phyloP scores from a whole-genome alignment of 2,329 filamentous ascomycete genomes.

The Epichloe gansuensis region DNA sequence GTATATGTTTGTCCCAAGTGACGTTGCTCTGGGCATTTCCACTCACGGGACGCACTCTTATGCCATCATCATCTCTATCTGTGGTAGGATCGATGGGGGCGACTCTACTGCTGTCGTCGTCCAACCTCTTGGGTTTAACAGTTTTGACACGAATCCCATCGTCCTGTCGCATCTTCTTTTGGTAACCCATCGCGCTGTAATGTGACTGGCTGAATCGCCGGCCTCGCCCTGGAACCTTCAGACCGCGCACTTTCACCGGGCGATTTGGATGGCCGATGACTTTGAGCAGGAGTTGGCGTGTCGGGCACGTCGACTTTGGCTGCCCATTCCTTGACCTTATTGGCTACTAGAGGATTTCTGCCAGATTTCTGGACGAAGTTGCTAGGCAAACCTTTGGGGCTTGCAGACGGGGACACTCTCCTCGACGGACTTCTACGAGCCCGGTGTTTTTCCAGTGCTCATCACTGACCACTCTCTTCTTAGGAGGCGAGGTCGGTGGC shows the following conservation, averaged over 20 bases:
- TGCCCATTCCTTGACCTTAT: conserved; percentile 52
- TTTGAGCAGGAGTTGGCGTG: conserved; percentile 21
- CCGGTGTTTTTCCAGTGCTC: conserved; percentile 68
- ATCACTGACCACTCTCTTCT: conserved; percentile 88
- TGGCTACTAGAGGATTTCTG: conserved; percentile 42
- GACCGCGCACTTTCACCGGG: conserved; percentile 15
- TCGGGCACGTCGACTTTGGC: conserved; percentile 39
- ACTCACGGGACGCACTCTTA: conserved; percentile 17
- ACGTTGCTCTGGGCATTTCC: conserved; percentile 14
- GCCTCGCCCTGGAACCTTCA: conserved; percentile 16
- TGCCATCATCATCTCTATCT: conserved; percentile 16
- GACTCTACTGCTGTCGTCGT: conserved; percentile 33
- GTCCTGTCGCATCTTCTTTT: conserved; percentile 8
- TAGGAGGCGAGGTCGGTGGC: conserved; percentile 48
- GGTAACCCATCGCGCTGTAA: conserved; percentile 12
- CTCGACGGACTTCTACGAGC: conserved; percentile 37
- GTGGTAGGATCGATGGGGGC: conserved; percentile 16
- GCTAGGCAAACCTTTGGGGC: conserved; percentile 31
- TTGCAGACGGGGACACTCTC: conserved; percentile 25
- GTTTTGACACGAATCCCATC: conserved; percentile 19
- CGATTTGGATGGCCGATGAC: conserved; percentile 25
- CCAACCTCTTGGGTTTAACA: conserved; percentile 4
- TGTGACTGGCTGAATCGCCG: conserved; percentile 16
- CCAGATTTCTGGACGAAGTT: conserved; percentile 43
- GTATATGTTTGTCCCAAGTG: conserved; percentile 8